Evolutionary conservation across 2,329 filamentous ascomycete species (phyloP).

Genomic region (Neofusicoccum sp.): DNA sequence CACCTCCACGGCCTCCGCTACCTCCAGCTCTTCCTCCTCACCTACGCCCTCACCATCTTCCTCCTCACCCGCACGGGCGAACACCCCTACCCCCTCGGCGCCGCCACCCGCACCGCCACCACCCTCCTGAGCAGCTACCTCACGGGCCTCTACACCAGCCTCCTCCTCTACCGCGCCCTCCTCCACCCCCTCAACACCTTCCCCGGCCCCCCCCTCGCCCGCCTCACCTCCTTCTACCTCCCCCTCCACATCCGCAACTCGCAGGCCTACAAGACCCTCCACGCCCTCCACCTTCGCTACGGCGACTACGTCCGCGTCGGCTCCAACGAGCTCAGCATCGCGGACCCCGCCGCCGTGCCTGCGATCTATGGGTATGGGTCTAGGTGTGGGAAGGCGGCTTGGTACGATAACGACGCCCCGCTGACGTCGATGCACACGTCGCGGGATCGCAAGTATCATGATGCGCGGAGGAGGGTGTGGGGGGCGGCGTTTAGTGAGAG

Average conservation of each 20-base stretch:
- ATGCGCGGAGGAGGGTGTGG: conserved; percentile 32
- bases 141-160: conserved; percentile 30
- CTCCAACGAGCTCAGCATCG: conserved; percentile 27
- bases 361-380: conserved; percentile 31
- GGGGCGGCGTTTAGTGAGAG: conserved; percentile 33
- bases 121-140: background rate
- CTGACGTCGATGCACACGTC: conserved; percentile 28
- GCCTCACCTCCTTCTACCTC: conserved; percentile 7
- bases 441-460: conserved; percentile 31
- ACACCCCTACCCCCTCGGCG: background rate
- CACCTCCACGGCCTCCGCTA: conserved; percentile 10
- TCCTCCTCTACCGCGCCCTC: conserved; percentile 40
- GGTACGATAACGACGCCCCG: conserved; percentile 23
- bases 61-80: background rate
- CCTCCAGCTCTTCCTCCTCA: background rate
- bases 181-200: conserved; percentile 39
- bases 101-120: background rate
- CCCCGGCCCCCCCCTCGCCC: conserved; percentile 8
- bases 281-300: background rate
- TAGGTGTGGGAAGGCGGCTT: conserved; percentile 31
- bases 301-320: conserved; percentile 18
- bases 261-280: conserved; percentile 11
- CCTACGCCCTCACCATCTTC: background rate
- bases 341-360: conserved; percentile 25
- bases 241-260: background rate